Base-by-base conservation (phyloP, 768 basidiomycete genomes). In the Kwoniella botswanensis region DNA sequence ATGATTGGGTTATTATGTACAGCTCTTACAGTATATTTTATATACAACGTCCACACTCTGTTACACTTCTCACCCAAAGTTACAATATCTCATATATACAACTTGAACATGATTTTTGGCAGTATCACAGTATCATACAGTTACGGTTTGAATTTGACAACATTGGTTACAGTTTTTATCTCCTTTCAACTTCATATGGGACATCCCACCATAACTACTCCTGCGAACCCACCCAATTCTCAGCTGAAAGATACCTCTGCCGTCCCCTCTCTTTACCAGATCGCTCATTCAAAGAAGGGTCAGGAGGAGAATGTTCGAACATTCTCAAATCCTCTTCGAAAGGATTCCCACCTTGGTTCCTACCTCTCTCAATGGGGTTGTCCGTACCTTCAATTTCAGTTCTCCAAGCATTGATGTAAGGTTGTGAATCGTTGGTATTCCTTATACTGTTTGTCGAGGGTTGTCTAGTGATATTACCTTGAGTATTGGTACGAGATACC, bases 311-410 rank as follows among this genome's bases (percentile, higher is more conserved):
- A 42, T 10, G 15, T 61, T 24, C 41, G 43, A 42, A 61, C 41
- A 44, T 17, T 22, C 59, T 61, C 59, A 44, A 61, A 61, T 61
- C 42, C 11, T 61, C 22, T 61, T 61, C 59, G 42, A 61, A 61
- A 12, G 59, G 59, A 61, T 61, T 61, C 12, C 59, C 59, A 61
- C 59, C 59, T 61, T 61, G 59, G 21, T 43, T 18, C 9, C 26
- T 61, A 7, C 42, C 46, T 18, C 46, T 50, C 2, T 4, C 46
- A 50, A 10, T 11, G 18, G 46, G 46, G 10, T 7, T 5, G 0
- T 18, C 18, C 4, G 46, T 50, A 4, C 46, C 46, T 26, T 44
- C 26, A 18, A 61, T 21, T 61, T 43, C 41, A 17, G 35, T 10
- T 43, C 41, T 61, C 59, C 59, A 61, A 17, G 35, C 41, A 43